Evolutionary conservation across 2,329 filamentous ascomycete genomes (phyloP), one percentile per base, ranked within the genome.

Genomic region (Colletotrichum lini): DNA sequence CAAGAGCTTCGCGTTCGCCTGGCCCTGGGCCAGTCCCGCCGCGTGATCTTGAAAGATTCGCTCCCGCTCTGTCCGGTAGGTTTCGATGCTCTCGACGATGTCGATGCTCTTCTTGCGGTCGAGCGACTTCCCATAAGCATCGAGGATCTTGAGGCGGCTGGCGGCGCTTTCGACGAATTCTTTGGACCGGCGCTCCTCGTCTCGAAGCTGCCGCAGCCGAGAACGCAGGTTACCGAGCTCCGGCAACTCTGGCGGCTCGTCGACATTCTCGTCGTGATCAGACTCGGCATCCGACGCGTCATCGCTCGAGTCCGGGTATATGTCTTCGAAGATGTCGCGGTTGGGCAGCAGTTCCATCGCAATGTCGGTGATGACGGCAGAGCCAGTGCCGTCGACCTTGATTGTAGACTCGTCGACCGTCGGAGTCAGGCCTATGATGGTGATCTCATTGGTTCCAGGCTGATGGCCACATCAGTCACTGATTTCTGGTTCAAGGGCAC

Each of bases 281-380:
- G 5, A 73, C 0, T 78, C 73, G 8, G 70, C 70, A 3, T 81
- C 77, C 2, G 77, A 74, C 1, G 80, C 78, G 15, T 83, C 82
- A 1, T 78, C 76, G 30, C 86, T 82, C 0, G 81, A 82, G 13
- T 86, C 84, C 0, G 87, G 85, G 72, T 89, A 89, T 18, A 88
- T 76, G 38, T 90, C 87, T 57, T 88, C 78, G 65, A 89, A 90
- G 35, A 83, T 80, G 38, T 90, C 86, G 18, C 80, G 82, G 73
- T 90, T 90, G 2, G 85, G 85, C 12, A 91, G 80, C 8, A 88
- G 81, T 71, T 91, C 86, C 50, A 92, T 85, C 12, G 87, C 85
- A 72, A 93, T 91, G 75, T 93, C 90, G 13, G 86, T 89, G 75
- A 91, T 89, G 47, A 86, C 86, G 12, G 88, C 88, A 2, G 83